These are phyloP conservation scores for Aspergillus haitiensis DNA, from an alignment of 495 filamentous ascomycete species.

Conservation along the genomic window DNA sequence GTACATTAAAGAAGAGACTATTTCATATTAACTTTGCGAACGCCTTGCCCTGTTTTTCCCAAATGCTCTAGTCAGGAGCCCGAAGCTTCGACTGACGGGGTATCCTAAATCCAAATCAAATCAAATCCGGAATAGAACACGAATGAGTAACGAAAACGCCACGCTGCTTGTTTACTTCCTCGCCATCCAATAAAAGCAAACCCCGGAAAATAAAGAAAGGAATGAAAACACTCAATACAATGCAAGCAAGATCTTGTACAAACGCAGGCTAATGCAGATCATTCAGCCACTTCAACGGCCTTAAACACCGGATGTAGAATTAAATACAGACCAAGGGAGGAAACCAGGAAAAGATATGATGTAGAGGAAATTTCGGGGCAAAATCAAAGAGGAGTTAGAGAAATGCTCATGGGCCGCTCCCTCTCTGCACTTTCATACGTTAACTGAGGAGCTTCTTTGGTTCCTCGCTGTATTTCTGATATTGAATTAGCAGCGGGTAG, in stretches of 20 bases:
- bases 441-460: too few relatives aligned
- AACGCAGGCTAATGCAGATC: neutral
- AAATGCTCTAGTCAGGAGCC: constrained; percentile 26
- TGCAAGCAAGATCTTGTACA: neutral
- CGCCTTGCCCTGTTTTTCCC: neutral
- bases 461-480: too few relatives aligned
- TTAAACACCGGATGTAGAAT: constrained; percentile 17
- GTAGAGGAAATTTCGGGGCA: too few relatives aligned
- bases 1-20: too few relatives aligned
- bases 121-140: constrained; percentile 5
- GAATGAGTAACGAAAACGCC: constrained; percentile 10
- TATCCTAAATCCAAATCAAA: constrained; percentile 21
- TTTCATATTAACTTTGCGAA: neutral
- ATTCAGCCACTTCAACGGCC: neutral
- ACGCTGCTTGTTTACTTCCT: neutral
- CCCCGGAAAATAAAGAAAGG: constrained; percentile 2
- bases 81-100: constrained; percentile 28
- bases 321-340: too few relatives aligned
- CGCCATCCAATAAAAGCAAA: neutral
- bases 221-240: constrained; percentile 3
- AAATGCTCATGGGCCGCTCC: neutral
- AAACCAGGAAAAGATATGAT: too few relatives aligned
- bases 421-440: too few relatives aligned
- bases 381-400: neutral
- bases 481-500: neutral